Percentiles rank a stretch among this genome's conserved stretches.
phyloP scores from a whole-genome alignment of 2,329 filamentous ascomycete species.

The Aspergillus sergii region DNA sequence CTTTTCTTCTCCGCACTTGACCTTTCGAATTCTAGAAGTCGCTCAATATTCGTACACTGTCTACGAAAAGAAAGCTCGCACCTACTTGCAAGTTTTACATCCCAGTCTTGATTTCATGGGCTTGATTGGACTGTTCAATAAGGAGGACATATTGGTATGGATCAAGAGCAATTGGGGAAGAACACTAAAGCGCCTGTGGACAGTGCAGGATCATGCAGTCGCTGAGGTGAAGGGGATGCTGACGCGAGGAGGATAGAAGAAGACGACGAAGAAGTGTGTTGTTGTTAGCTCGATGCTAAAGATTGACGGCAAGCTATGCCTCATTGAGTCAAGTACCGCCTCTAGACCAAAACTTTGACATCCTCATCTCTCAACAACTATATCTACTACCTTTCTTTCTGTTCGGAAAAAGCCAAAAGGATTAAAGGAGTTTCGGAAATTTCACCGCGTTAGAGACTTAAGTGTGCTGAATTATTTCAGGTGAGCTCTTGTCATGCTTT shows the following conservation, averaged over 20 bases:
- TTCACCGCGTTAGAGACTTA: no score
- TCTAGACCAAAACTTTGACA: no score
- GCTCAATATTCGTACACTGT: neutral
- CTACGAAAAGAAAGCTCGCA: neutral
- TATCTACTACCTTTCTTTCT: no score
- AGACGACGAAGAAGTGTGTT: no score
- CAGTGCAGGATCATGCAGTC: no score
- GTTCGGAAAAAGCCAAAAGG: no score
- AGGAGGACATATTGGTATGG: neutral
- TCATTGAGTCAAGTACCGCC: neutral
- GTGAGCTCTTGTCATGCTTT: no score
- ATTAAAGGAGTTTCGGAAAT: no score
- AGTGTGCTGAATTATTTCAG: no score
- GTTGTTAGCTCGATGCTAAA: neutral
- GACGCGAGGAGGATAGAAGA: neutral
- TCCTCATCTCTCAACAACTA: no score
- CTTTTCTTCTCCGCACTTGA: conserved; percentile 41
- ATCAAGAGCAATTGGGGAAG: neutral
- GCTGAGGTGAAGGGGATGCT: neutral
- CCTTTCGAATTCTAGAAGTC: conserved; percentile 28
- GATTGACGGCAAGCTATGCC: neutral
- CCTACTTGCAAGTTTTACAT: conserved; percentile 36
- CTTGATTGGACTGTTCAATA: neutral
- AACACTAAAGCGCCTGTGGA: neutral
- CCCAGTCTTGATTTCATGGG: conserved; percentile 27